A percentile compares a stretch with the other conserved stretches of the same genome.
These are phyloP conservation scores for Hypholoma sublateritium DNA, from an alignment of 768 basidiomycete genomes.

Conservation along the genomic window DNA sequence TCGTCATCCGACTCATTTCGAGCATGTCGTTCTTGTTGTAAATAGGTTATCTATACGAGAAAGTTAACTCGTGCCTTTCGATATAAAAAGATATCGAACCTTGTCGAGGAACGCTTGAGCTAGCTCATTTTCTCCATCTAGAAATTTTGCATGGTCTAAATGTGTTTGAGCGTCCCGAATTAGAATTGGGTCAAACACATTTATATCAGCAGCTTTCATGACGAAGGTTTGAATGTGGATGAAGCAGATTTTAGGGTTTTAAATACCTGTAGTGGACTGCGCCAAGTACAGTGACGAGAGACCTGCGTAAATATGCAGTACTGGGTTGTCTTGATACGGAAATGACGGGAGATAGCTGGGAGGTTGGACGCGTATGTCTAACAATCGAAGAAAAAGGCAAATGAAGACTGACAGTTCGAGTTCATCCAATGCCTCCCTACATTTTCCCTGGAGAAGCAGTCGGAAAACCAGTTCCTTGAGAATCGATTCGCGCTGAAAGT, in stretches of 20 bases:
- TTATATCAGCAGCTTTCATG: background rate
- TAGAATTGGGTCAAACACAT: constrained; percentile 29
- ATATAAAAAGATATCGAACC: constrained; percentile 30
- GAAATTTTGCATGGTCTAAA: constrained; percentile 57
- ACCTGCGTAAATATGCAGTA: constrained; percentile 83
- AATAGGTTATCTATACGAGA: constrained; percentile 16
- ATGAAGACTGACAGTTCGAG: constrained; percentile 68
- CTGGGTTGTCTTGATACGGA: constrained; percentile 81
- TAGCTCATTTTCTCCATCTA: constrained; percentile 60
- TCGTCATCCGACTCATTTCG: constrained; percentile 37
- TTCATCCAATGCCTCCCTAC: constrained; percentile 79
- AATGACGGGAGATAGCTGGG: constrained; percentile 81
- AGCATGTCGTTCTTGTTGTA: constrained; percentile 16
- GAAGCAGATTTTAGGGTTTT: background rate
- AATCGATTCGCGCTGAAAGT: constrained; percentile 66
- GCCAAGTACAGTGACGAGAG: constrained; percentile 67
- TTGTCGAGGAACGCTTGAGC: constrained; percentile 53
- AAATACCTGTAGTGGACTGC: constrained; percentile 30
- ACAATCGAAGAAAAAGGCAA: constrained; percentile 4
- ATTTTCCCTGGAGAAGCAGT: constrained; percentile 54
- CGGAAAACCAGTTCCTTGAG: constrained; percentile 74
- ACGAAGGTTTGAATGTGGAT: background rate
- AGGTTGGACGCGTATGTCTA: constrained; percentile 6
- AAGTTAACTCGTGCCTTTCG: background rate
- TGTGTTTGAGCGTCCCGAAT: constrained; percentile 61